A percentile compares a stretch with the other conserved stretches of the same genome.
These are phyloP conservation scores for Mortierella sp. DNA, from an alignment of 371 early-diverging fungal genomes.

Conservation along the genomic window DNA sequence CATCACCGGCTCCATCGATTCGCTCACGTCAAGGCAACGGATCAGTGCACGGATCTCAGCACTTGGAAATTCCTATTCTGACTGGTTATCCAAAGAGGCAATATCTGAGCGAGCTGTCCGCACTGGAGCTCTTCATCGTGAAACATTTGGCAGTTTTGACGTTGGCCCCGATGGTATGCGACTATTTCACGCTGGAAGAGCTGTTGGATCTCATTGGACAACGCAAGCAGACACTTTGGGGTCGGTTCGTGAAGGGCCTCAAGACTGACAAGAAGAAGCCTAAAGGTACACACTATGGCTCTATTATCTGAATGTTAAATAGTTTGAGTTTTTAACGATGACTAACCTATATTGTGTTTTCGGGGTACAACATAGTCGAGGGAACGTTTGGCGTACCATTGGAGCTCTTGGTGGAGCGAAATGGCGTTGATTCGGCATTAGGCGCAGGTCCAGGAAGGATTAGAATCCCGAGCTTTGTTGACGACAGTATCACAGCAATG, in stretches of 20 bases:
- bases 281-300: too few species aligned
- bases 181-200: conserved; percentile 73
- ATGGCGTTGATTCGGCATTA: conserved; percentile 84
- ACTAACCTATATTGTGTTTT: too few species aligned
- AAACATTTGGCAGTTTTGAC: conserved; percentile 86
- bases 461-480: conserved; percentile 87
- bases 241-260: conserved; percentile 73
- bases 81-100: conserved; percentile 56
- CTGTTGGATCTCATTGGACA: conserved; percentile 79
- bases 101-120: conserved; percentile 84
- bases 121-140: conserved; percentile 85
- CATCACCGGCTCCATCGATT: conserved; percentile 14
- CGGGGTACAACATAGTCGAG: conserved; percentile 56
- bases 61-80: neutral
- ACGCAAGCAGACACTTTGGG: conserved; percentile 79
- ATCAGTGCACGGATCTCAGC: conserved; percentile 28
- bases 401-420: conserved; percentile 84
- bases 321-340: too few species aligned
- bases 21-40: conserved; percentile 6
- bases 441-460: conserved; percentile 82
- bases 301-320: too few species aligned
- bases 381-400: conserved; percentile 93
- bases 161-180: conserved; percentile 77
- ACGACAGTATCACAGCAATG: conserved; percentile 81
- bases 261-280: conserved; percentile 71